These are phyloP conservation scores for Rhinocladiella similis DNA, from an alignment of 2,329 filamentous ascomycete species.

Conservation along the genomic window DNA sequence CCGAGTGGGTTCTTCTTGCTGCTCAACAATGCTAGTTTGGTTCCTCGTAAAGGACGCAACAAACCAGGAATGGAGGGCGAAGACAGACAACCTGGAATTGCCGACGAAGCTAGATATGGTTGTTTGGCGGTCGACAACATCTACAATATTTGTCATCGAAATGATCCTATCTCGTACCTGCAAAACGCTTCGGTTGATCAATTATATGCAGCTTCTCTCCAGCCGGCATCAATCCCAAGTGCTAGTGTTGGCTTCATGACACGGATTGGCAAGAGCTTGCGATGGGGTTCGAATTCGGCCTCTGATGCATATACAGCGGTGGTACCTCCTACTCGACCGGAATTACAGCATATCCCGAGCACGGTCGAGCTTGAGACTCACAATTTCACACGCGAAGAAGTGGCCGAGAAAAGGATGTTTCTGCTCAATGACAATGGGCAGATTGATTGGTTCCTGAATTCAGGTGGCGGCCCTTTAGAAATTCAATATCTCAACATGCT, in stretches of 20 bases:
- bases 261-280: conserved; percentile 63
- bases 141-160: conserved; percentile 84
- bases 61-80: conserved; percentile 73
- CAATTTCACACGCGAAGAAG: conserved; percentile 87
- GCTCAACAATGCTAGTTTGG: conserved; percentile 68
- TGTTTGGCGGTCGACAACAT: conserved; percentile 94
- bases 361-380: conserved; percentile 93
- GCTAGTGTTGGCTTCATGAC: conserved; percentile 66
- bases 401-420: conserved; percentile 84
- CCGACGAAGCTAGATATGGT: conserved; percentile 80
- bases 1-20: conserved; percentile 91
- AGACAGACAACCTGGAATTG: conserved; percentile 63
- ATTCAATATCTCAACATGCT: conserved; percentile 98
- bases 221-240: conserved; percentile 75
- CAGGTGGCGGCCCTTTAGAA: conserved; percentile 82
- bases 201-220: conserved; percentile 73
- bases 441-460: conserved; percentile 84
- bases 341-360: conserved; percentile 62
- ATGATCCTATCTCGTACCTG: conserved; percentile 82
- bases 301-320: conserved; percentile 51
- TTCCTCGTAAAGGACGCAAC: conserved; percentile 72
- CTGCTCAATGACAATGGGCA: conserved; percentile 95
- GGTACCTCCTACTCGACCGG: conserved; percentile 58
- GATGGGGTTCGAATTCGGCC: conserved; percentile 57
- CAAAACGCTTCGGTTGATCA: conserved; percentile 88